These are phyloP conservation scores for Paraphaeosphaeria minitans DNA, from an alignment of 2,329 filamentous ascomycete species.

Conservation along the genomic window DNA sequence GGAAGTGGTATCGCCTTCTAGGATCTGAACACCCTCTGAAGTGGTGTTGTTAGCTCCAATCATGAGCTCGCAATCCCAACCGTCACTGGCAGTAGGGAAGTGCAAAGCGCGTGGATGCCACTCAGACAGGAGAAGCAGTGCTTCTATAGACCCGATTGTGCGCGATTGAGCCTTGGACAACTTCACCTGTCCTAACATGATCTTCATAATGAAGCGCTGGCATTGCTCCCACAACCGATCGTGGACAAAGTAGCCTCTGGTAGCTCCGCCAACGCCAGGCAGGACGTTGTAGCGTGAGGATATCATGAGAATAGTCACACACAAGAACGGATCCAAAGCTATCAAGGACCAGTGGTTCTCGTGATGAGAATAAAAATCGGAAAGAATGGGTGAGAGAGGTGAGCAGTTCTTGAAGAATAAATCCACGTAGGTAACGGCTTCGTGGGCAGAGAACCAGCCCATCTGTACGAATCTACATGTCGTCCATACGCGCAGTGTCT, in stretches of 20 bases:
- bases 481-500: slow-evolving; percentile 54
- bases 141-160: slow-evolving; percentile 60
- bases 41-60: slow-evolving; percentile 49
- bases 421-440: slow-evolving; percentile 60
- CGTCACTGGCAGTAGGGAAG: slow-evolving; percentile 59
- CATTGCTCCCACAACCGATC: slow-evolving; percentile 61
- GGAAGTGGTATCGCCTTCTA: slow-evolving; percentile 44
- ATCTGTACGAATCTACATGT: slow-evolving; percentile 59
- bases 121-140: slow-evolving; percentile 59
- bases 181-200: slow-evolving; percentile 61
- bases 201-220: slow-evolving; percentile 58
- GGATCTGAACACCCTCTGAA: slow-evolving; percentile 38
- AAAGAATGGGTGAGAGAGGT: slow-evolving; percentile 57
- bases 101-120: slow-evolving; percentile 63
- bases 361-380: slow-evolving; percentile 57
- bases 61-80: slow-evolving; percentile 61
- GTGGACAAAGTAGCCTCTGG: slow-evolving; percentile 60
- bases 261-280: slow-evolving; percentile 48
- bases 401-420: slow-evolving; percentile 59
- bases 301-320: slow-evolving; percentile 60
- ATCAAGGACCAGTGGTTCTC: slow-evolving; percentile 56
- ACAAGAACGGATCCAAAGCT: slow-evolving; percentile 58
- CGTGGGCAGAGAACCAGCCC: slow-evolving; percentile 61
- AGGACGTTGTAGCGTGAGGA: slow-evolving; percentile 57
- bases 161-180: slow-evolving; percentile 56